Evolutionary conservation across 2,329 filamentous ascomycete species (phyloP), one percentile per base, ranked within the genome.

Genomic region (Tolypocladium cylindrosporum): DNA sequence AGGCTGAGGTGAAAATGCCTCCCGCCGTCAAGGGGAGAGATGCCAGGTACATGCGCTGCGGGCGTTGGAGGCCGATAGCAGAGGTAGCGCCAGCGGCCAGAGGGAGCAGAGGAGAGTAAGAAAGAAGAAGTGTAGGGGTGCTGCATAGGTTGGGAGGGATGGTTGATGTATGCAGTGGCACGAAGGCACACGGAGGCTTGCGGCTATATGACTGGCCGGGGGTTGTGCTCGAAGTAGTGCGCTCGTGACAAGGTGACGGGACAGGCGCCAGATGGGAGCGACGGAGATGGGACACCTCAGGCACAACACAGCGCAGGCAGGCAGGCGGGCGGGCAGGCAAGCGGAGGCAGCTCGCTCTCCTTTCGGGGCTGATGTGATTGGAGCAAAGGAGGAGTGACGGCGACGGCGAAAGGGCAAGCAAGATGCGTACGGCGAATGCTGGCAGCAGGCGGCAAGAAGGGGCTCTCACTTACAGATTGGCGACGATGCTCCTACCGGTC

Each of bases 1-100:
- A 57, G 52, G 34, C 51, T 45, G 56, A 54, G 56, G 40, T 55
- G 56, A 57, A 57, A 57, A 57, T 57, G 56, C 56, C 56, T 57
- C 56, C 56, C 42, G 52, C 41, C 34, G 41, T 41, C 56, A 40
- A 40, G 31, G 41, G 16, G 39, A 31, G 56, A 16, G 27, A 50
- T 40, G 56, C 41, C 51, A 16, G 52, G 56, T 54, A 40, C 56
- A 54, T 40, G 52, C 50, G 53, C 39, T 41, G 37, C 53, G 36
- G 53, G 39, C 48, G 48, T 36, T n/a, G 48, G 31, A 51, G 48
- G 27, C 48, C 31, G 31, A 40, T 40, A 36, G 48, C 48, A 16
- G 37, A 39, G 40, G 55, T 13, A 42, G 55, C 24, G 14, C 24
- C 45, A 53, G 55, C 39, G 40, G 19, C 14, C 45, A 34, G 14